A percentile compares a stretch with the other conserved stretches of the same genome.
Conservation (phyloP, 225 moss, liverwort and hornwort species). For the Rhytidiadelphus loreus region DNA sequence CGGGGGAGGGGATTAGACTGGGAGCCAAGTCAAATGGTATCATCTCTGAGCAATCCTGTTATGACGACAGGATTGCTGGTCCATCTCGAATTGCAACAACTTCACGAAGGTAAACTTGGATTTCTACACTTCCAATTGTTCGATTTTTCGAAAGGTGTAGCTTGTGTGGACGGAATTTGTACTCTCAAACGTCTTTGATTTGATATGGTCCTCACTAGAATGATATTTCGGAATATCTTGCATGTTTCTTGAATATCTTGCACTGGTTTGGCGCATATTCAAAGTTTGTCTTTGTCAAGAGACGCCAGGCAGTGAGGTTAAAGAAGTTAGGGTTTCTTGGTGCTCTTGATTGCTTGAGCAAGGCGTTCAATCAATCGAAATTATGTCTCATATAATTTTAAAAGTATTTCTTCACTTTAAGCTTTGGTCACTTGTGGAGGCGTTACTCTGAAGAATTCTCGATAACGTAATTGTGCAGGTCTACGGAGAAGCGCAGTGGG, state of each 20-base stretch:
- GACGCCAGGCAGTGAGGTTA: not conserved
- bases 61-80: not conserved
- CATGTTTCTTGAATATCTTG: not conserved
- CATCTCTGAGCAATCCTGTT: not conserved
- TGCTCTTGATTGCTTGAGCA: not conserved
- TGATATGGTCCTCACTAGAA: too few relatives aligned
- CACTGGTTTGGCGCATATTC: not conserved
- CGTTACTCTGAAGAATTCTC: not conserved
- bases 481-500: not conserved
- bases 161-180: not conserved
- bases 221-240: not conserved
- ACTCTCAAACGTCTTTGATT: too few relatives aligned
- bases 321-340: not conserved
- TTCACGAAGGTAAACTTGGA: constrained; percentile 1
- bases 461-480: not conserved
- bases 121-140: not conserved
- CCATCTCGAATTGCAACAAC: not conserved
- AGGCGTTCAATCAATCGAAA: not conserved
- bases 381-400: not conserved
- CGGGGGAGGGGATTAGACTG: not conserved
- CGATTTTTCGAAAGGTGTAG: not conserved
- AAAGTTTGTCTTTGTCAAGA: not conserved
- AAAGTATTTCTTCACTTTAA: not conserved
- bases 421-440: not conserved
- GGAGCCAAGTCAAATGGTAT: not conserved